phyloP scores from a whole-genome alignment of 2,329 filamentous ascomycete genomes.

The Geosmithia putterillii region DNA sequence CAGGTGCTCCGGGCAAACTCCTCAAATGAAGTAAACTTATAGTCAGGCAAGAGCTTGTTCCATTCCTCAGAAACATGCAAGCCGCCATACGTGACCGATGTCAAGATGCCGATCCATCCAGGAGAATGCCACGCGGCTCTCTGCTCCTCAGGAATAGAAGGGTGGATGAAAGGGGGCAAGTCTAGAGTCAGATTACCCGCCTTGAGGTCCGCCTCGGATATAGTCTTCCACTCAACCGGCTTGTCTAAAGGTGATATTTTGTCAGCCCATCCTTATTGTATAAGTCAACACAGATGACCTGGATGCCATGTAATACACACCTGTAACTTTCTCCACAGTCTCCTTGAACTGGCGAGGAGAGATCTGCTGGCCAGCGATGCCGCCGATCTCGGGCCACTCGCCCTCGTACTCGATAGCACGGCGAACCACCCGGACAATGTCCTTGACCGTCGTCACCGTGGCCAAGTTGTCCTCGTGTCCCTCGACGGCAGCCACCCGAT shows the following conservation, averaged over 20 bases:
- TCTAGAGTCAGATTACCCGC: conserved; percentile 10
- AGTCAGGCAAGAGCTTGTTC: conserved; percentile 30
- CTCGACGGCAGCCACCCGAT: conserved; percentile 27
- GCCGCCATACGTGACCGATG: conserved; percentile 17
- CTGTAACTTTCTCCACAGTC: conserved; percentile 26
- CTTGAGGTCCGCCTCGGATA: conserved; percentile 9
- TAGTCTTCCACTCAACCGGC: conserved; percentile 8
- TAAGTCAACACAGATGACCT: too few relatives aligned
- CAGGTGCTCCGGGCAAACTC: conserved; percentile 19
- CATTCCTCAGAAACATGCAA: conserved; percentile 28
- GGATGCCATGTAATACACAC: too few relatives aligned
- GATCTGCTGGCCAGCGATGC: conserved; percentile 24
- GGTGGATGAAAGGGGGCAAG: conserved; percentile 6
- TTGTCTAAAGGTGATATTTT: too few relatives aligned
- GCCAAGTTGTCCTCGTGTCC: conserved; percentile 26
- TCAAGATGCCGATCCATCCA: conserved; percentile 19
- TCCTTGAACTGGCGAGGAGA: conserved; percentile 21
- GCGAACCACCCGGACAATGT: conserved; percentile 26
- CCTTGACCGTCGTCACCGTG: conserved; percentile 29
- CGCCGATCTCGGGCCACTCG: conserved; percentile 27
- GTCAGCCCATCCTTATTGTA: too few relatives aligned
- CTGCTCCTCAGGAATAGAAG: conserved; percentile 9
- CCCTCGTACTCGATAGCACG: conserved; percentile 28
- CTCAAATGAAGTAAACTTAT: conserved; percentile 25
- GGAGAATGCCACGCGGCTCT: conserved; percentile 9